phyloP scores from a whole-genome alignment of 495 filamentous ascomycete genomes.

The Neurospora sp. region DNA sequence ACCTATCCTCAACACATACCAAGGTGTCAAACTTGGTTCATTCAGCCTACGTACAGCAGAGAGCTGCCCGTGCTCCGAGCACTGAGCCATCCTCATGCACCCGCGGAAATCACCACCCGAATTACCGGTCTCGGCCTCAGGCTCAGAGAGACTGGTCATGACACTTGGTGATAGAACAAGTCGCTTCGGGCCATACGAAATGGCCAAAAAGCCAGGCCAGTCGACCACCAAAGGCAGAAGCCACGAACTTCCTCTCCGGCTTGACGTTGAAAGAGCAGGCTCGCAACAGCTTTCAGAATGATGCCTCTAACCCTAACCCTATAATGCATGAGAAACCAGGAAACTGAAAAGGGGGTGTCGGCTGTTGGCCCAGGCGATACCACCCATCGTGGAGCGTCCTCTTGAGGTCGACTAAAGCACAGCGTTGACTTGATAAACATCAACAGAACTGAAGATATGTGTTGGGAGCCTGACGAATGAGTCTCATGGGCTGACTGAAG shows the following conservation, averaged over 20 bases:
- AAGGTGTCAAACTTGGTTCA: neutral
- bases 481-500: neutral
- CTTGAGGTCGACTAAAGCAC: neutral
- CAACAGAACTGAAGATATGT: neutral
- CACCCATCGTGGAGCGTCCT: neutral
- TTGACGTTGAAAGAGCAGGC: neutral
- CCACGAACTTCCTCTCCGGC: neutral
- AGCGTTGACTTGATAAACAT: neutral
- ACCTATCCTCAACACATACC: neutral
- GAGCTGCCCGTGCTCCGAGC: neutral
- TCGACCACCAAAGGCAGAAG: neutral
- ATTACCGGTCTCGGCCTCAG: neutral
- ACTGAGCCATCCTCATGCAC: neutral
- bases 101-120: neutral
- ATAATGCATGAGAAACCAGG: neutral
- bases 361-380: neutral
- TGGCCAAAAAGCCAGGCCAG: neutral
- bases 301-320: neutral
- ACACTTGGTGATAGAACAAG: neutral
- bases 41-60: neutral
- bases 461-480: neutral
- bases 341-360: neutral
- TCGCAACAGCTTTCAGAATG: neutral
- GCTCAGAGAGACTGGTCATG: neutral
- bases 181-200: slow-evolving; percentile 3